A percentile compares a stretch with the other conserved stretches of the same genome.
Evolutionary conservation across 2,329 filamentous ascomycete species (phyloP).

Genomic region (Gliomastix tumulicola): DNA sequence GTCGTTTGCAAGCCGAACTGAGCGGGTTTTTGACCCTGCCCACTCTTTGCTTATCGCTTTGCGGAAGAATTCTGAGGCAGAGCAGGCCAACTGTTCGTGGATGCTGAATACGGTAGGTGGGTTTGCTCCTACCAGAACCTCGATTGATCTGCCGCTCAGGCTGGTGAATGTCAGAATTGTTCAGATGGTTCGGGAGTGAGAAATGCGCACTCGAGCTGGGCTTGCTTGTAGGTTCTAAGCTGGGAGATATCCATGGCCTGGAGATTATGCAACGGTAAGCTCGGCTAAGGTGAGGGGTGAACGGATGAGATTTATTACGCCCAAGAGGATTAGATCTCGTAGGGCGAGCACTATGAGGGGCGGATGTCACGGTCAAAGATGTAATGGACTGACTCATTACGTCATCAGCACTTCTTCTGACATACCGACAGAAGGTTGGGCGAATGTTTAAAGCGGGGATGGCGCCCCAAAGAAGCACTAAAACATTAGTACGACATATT

Average conservation of each 20-base stretch:
- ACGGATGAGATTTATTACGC: too few species aligned
- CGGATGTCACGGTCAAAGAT: too few species aligned
- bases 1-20: constrained; percentile 1
- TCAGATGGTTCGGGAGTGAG: not conserved
- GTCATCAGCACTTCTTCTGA: too few species aligned
- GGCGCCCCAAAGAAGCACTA: too few species aligned
- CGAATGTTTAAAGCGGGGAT: too few species aligned
- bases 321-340: too few species aligned
- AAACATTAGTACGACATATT: too few species aligned
- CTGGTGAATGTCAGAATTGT: not conserved
- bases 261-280: too few species aligned
- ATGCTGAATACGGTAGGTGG: constrained; percentile 1
- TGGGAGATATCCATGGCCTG: not conserved
- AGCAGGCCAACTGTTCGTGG: constrained; percentile 3
- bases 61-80: constrained; percentile 3
- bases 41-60: constrained; percentile 4
- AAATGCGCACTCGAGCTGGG: not conserved
- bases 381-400: too few species aligned
- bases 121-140: constrained; percentile 3
- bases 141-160: constrained; percentile 3
- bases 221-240: not conserved
- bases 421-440: too few species aligned
- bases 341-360: too few species aligned
- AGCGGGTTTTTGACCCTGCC: constrained; percentile 1
- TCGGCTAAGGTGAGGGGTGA: too few species aligned